phyloP scores from a whole-genome alignment of 164 flowering plant genomes.

The Protea cynaroides region DNA sequence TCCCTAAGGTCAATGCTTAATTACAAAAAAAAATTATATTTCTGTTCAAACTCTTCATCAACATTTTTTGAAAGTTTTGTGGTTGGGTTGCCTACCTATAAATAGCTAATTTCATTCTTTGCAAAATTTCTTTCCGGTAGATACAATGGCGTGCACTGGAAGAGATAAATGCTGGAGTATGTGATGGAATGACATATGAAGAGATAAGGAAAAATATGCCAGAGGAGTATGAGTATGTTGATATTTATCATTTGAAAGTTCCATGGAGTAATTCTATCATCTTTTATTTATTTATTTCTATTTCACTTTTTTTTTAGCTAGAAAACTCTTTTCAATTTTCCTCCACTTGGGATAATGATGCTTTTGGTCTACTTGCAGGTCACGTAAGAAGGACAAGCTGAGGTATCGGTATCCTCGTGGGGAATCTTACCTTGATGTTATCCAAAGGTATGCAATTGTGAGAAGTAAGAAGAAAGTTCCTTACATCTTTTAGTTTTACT shows the following conservation, averaged over 20 bases:
- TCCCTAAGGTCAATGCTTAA: conserved; percentile 79
- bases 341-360: background rate
- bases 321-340: background rate
- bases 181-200: conserved; percentile 99
- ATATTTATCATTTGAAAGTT: background rate
- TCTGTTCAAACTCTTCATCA: conserved; percentile 1
- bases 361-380: conserved; percentile 37
- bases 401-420: conserved; percentile 99
- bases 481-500: background rate
- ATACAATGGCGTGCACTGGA: conserved; percentile 99
- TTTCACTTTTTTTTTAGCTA: background rate
- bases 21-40: background rate
- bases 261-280: background rate
- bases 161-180: conserved; percentile 96
- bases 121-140: conserved; percentile 29
- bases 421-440: conserved; percentile 96
- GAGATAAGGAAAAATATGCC: conserved; percentile 98
- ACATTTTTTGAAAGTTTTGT: background rate
- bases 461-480: background rate
- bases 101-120: background rate
- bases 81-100: background rate
- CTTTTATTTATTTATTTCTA: too few relatives aligned
- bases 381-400: conserved; percentile 92
- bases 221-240: conserved; percentile 89
- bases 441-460: conserved; percentile 61